Evolutionary conservation across 129 eudicot genomes (phyloP).

Genomic region (Pseudognaphalium luteoalbum): DNA sequence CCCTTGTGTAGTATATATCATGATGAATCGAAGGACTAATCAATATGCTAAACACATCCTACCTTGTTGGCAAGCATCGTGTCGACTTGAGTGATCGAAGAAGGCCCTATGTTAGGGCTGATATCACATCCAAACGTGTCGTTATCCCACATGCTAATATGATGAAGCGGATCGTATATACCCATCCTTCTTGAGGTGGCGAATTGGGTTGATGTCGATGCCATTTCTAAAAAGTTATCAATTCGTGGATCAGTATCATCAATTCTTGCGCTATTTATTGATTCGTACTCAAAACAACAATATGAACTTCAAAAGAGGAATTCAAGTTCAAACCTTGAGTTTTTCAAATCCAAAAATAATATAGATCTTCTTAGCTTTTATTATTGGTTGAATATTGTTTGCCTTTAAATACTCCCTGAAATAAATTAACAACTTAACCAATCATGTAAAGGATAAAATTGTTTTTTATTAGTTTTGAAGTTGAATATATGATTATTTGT

Average conservation of each 20-base stretch:
- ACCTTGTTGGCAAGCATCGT: constrained; percentile 60
- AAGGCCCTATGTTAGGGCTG: constrained; percentile 42
- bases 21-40: too few species aligned
- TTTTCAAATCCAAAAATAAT: background rate
- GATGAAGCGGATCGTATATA: constrained; percentile 69
- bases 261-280: background rate
- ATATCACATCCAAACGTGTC: constrained; percentile 49
- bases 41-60: background rate
- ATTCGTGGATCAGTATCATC: background rate
- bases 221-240: constrained; percentile 35
- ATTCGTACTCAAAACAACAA: background rate
- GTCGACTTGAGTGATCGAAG: constrained; percentile 43
- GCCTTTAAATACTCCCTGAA: background rate
- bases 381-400: background rate
- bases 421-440: background rate
- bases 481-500: constrained; percentile 17
- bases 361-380: background rate
- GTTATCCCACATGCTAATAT: constrained; percentile 82
- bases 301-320: background rate
- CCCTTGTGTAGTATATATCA: background rate
- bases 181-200: constrained; percentile 75
- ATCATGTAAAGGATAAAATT: background rate
- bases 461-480: constrained; percentile 7
- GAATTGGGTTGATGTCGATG: constrained; percentile 69
- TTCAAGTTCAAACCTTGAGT: background rate